Conservation (phyloP, 352 stramenopile genomes). For the Globisporangium parvum region DNA sequence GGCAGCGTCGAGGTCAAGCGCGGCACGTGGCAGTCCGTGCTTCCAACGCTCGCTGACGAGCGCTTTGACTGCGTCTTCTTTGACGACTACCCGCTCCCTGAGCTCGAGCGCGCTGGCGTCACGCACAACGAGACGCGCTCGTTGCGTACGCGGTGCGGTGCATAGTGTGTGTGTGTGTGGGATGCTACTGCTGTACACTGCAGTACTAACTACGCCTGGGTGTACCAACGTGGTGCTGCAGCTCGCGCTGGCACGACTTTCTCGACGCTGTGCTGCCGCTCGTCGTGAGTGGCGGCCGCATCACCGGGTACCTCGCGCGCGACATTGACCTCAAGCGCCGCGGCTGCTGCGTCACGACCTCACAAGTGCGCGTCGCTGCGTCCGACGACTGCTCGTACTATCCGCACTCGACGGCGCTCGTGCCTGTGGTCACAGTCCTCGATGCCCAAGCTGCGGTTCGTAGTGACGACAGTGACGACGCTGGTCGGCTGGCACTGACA, state of each 20-base stretch:
- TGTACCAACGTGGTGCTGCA: background rate
- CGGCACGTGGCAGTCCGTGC: constrained; percentile 62
- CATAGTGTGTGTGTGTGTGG: too few relatives aligned
- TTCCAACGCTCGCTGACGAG: constrained; percentile 29
- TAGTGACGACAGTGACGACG: background rate
- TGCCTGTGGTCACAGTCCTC: constrained; percentile 55
- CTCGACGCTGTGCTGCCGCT: constrained; percentile 48
- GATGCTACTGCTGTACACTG: too few relatives aligned
- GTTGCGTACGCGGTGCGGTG: constrained; percentile 7
- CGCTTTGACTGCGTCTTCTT: constrained; percentile 80
- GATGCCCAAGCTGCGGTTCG: constrained; percentile 18
- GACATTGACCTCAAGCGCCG: constrained; percentile 35
- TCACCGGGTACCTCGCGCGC: constrained; percentile 64
- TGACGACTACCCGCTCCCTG: constrained; percentile 71
- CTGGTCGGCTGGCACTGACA: background rate
- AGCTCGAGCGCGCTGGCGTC: constrained; percentile 25
- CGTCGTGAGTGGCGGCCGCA: constrained; percentile 33
- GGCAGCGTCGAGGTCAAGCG: constrained; percentile 37
- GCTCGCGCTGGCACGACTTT: constrained; percentile 71
- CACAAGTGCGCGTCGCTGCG: constrained; percentile 25
- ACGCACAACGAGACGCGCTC: constrained; percentile 14
- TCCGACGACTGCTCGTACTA: constrained; percentile 61
- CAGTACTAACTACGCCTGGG: background rate
- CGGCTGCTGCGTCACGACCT: constrained; percentile 32
- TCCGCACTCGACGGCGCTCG: constrained; percentile 45